Percentiles rank a stretch among this genome's conserved stretches.
Evolutionary conservation across 768 basidiomycete species (phyloP).

Genomic region (Suillus bovinus): DNA sequence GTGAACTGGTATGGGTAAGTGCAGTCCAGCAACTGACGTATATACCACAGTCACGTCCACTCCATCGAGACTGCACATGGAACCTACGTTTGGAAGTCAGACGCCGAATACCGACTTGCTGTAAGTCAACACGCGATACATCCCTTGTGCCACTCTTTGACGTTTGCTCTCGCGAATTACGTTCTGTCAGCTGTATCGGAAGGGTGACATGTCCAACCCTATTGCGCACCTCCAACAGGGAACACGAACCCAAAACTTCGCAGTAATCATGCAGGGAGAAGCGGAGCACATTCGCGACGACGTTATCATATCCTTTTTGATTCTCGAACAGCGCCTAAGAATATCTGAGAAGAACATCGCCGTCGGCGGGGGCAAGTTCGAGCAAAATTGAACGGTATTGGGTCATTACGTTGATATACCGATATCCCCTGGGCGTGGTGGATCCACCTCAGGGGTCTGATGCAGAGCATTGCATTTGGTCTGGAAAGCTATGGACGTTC

Average conservation of each 20-base stretch:
- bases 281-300: conserved; percentile 16
- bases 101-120: conserved; percentile 13
- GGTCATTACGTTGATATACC: conserved; percentile 6
- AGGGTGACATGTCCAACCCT: conserved; percentile 4
- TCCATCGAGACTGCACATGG: conserved; percentile 12
- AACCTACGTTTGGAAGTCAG: conserved; percentile 17
- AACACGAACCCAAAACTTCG: conserved; percentile 10
- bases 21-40: not conserved
- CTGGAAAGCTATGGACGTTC: not conserved
- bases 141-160: not conserved
- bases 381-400: conserved; percentile 13
- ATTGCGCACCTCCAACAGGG: conserved; percentile 15
- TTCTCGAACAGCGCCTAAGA: conserved; percentile 19
- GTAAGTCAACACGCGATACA: conserved; percentile 7
- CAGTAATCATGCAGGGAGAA: conserved; percentile 13
- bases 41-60: conserved; percentile 10
- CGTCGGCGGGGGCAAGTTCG: conserved; percentile 16
- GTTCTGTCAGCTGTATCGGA: conserved; percentile 14
- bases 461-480: not conserved
- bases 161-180: not conserved
- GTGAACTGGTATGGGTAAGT: conserved; percentile 1
- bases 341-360: conserved; percentile 12
- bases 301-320: conserved; percentile 14
- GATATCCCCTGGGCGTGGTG: not conserved
- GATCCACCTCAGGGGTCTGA: not conserved